phyloP scores from a whole-genome alignment of 1,284 basidiomycete genomes.

The Fomitopsis pinicola region DNA sequence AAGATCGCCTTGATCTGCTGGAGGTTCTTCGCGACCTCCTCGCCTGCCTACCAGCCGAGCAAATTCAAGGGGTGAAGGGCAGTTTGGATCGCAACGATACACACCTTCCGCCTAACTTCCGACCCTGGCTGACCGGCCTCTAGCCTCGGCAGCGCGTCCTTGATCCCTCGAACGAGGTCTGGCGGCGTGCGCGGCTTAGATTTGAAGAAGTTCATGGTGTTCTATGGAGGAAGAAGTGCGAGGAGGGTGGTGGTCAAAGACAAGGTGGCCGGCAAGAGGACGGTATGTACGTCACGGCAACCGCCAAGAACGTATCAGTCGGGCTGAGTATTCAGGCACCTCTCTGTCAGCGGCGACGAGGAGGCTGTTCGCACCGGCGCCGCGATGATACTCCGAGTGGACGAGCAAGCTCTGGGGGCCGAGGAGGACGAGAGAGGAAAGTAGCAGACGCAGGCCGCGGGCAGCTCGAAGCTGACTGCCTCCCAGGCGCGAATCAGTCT shows the following conservation, averaged over 20 bases:
- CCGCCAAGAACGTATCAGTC: constrained; percentile 3
- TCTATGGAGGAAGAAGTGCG: background rate
- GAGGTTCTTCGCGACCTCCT: constrained; percentile 86
- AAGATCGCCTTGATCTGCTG: constrained; percentile 87
- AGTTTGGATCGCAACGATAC: constrained; percentile 16
- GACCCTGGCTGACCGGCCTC: constrained; percentile 70
- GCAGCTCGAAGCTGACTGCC: background rate
- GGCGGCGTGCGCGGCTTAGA: constrained; percentile 82
- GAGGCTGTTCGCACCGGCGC: background rate
- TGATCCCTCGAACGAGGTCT: constrained; percentile 77
- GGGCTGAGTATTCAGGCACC: background rate
- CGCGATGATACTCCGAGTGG: background rate
- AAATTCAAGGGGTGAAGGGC: background rate
- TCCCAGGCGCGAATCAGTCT: background rate
- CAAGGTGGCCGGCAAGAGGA: background rate
- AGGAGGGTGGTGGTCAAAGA: background rate
- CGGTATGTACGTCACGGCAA: constrained; percentile 2
- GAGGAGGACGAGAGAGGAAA: background rate
- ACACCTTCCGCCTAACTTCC: constrained; percentile 77
- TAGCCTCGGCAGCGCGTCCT: constrained; percentile 75
- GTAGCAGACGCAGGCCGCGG: background rate
- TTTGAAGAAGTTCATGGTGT: constrained; percentile 91
- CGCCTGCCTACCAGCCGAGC: constrained; percentile 57
- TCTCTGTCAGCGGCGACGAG: constrained; percentile 1
- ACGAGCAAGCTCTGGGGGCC: background rate